Conservation (phyloP, 2,329 filamentous ascomycete species). For the Trichoderma sp. region DNA sequence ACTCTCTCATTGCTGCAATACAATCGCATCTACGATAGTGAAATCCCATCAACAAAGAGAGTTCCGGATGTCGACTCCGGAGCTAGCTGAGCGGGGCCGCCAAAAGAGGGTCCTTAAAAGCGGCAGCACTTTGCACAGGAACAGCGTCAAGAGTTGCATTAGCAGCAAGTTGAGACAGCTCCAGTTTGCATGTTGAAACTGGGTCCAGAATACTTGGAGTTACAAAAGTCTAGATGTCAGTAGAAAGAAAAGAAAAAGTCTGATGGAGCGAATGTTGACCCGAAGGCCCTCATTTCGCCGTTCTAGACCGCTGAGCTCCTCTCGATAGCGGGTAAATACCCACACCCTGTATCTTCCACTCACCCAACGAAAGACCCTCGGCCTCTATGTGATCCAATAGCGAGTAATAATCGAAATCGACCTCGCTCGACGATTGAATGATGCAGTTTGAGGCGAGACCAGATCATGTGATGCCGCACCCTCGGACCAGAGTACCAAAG, state of each 20-base stretch:
- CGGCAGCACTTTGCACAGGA: neutral
- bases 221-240: neutral
- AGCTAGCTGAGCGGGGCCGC: constrained; percentile 7
- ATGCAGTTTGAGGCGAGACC: neutral
- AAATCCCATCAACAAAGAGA: neutral
- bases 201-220: no score
- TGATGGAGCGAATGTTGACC: neutral
- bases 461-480: neutral
- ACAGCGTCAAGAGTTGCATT: neutral
- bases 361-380: neutral
- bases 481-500: neutral
- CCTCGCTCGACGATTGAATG: neutral
- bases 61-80: constrained; percentile 11
- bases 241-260: neutral
- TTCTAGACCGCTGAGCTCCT: neutral
- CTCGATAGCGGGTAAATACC: neutral
- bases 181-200: no score
- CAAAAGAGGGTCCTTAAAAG: constrained; percentile 1
- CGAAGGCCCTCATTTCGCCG: neutral
- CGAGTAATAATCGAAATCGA: neutral
- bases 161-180: neutral
- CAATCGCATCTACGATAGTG: neutral
- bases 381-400: rapidly evolving
- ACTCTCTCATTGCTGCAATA: neutral
- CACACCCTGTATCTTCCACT: neutral